phyloP scores from a whole-genome alignment of 1,284 basidiomycete species.

The Puccinia triticina region DNA sequence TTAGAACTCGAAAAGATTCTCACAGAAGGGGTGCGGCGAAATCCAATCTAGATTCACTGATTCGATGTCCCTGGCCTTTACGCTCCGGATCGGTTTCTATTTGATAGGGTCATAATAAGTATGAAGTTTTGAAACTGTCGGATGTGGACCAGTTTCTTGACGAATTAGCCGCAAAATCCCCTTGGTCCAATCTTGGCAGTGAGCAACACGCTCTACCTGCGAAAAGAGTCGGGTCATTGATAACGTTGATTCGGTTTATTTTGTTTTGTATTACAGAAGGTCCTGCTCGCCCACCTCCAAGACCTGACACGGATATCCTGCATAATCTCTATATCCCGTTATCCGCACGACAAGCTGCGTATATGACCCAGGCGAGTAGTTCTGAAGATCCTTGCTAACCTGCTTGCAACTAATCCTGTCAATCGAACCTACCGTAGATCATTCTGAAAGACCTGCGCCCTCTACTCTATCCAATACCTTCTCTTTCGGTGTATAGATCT shows the following conservation, averaged over 20 bases:
- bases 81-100: conserved; percentile 56
- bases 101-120: conserved; percentile 53
- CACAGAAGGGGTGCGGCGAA: conserved; percentile 56
- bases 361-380: conserved; percentile 37
- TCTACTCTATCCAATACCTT: conserved; percentile 70
- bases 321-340: conserved; percentile 15
- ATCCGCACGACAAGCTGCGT: conserved; percentile 29
- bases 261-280: background rate
- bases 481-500: conserved; percentile 58
- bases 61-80: background rate
- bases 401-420: conserved; percentile 55
- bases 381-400: background rate
- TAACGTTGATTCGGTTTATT: background rate
- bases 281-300: conserved; percentile 12
- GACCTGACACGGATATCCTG: conserved; percentile 14
- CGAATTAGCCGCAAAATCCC: conserved; percentile 71
- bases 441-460: conserved; percentile 81
- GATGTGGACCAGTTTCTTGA: conserved; percentile 71
- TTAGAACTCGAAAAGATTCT: conserved; percentile 66
- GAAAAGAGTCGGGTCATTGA: conserved; percentile 8
- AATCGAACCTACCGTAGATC: conserved; percentile 68
- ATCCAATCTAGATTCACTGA: background rate
- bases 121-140: conserved; percentile 55
- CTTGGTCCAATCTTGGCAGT: conserved; percentile 66
- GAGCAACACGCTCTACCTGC: conserved; percentile 56